Evolutionary conservation across 2,329 filamentous ascomycete genomes (phyloP).

Genomic region (Ascochyta clinopodiicola): DNA sequence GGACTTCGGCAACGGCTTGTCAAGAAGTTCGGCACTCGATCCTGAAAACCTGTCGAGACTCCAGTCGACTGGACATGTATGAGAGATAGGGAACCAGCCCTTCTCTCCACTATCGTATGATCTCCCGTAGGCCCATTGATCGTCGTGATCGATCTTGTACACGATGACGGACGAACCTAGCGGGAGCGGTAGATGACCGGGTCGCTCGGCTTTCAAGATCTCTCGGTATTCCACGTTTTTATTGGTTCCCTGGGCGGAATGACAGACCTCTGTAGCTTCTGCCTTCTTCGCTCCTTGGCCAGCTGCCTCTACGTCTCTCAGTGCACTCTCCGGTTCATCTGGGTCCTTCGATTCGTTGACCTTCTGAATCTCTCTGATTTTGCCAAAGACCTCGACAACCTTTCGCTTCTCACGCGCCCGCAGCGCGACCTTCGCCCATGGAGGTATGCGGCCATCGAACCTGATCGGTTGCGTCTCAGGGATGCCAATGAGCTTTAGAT

Average conservation of each 20-base stretch:
- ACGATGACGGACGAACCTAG: conserved; percentile 1
- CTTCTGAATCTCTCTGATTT: not conserved
- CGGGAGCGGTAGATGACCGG: not conserved
- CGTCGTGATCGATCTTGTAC: conserved; percentile 1
- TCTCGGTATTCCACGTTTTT: not conserved
- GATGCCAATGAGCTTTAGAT: conserved; percentile 23
- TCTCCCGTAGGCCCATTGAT: conserved; percentile 7
- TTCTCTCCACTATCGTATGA: not conserved
- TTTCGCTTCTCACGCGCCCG: conserved; percentile 1
- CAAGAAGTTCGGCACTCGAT: not conserved
- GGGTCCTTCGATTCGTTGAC: not conserved
- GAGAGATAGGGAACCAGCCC: conserved; percentile 1
- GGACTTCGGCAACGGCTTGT: not conserved
- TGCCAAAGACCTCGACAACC: not conserved
- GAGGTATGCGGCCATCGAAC: conserved; percentile 24
- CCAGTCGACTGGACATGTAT: conserved; percentile 11
- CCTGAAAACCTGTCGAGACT: conserved; percentile 3
- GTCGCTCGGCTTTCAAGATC: not conserved
- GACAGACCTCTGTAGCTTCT: no score
- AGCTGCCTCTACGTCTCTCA: not conserved
- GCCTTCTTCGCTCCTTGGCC: not conserved
- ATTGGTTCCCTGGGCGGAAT: not conserved
- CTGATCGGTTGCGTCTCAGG: conserved; percentile 23
- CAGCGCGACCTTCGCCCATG: conserved; percentile 19
- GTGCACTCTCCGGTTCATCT: not conserved